Evolutionary conservation across 768 basidiomycete genomes (phyloP).

Genomic region (Paxillus involutus): DNA sequence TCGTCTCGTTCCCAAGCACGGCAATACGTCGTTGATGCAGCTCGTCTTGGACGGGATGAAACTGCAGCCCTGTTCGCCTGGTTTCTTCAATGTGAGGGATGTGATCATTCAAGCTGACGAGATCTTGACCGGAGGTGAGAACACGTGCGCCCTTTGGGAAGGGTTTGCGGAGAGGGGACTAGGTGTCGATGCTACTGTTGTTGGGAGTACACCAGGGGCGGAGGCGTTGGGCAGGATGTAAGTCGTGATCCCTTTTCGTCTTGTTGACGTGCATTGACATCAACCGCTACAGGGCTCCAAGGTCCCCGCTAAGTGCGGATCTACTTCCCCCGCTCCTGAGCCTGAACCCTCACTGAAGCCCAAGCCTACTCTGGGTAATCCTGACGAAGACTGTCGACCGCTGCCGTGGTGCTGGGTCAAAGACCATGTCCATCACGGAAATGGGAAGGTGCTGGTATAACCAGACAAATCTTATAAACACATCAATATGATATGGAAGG

Average conservation of each 20-base stretch:
- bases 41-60: too few species aligned
- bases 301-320: slow-evolving; percentile 39
- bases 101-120: slow-evolving; percentile 92
- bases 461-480: too few species aligned
- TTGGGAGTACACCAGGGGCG: slow-evolving; percentile 21
- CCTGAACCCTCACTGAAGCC: slow-evolving; percentile 20
- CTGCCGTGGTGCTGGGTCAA: slow-evolving; percentile 27
- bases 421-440: neutral
- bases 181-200: too few species aligned
- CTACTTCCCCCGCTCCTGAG: slow-evolving; percentile 10
- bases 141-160: too few species aligned
- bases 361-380: slow-evolving; percentile 31
- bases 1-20: slow-evolving; percentile 72
- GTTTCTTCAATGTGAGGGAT: slow-evolving; percentile 89
- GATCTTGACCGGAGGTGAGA: slow-evolving; percentile 27
- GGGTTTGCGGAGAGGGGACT: too few species aligned
- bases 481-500: too few species aligned
- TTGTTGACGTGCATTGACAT: neutral
- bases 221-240: slow-evolving; percentile 59
- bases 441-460: too few species aligned
- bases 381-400: slow-evolving; percentile 28
- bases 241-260: neutral
- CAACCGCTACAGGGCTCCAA: slow-evolving; percentile 34
- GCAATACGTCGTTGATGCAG: slow-evolving; percentile 78
- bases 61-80: slow-evolving; percentile 61